phyloP scores from a whole-genome alignment of 2,329 filamentous ascomycete genomes.

The Leptosphaerulina australis region DNA sequence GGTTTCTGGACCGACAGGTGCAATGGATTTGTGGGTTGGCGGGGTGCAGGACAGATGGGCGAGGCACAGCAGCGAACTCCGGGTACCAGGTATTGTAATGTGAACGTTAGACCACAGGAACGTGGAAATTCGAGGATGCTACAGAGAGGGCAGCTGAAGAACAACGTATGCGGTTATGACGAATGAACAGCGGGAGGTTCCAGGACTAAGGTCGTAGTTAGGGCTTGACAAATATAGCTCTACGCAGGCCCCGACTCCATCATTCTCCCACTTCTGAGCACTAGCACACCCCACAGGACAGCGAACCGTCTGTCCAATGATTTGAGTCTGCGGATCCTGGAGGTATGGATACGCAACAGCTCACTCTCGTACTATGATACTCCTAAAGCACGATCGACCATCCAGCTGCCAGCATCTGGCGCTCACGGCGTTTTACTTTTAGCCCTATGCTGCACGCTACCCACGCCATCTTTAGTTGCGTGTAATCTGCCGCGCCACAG shows the following conservation, averaged over 20 bases:
- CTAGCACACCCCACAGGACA: slow-evolving; percentile 7
- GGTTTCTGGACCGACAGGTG: slow-evolving; percentile 22
- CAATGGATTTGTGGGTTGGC: slow-evolving; percentile 25
- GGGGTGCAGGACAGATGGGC: slow-evolving; percentile 16
- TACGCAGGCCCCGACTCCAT: slow-evolving; percentile 13
- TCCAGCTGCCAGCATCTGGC: slow-evolving; percentile 33
- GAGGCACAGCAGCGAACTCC: slow-evolving; percentile 22
- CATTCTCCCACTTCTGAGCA: slow-evolving; percentile 6
- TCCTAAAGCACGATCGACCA: slow-evolving; percentile 24
- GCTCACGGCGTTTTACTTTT: slow-evolving; percentile 23
- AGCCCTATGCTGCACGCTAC: slow-evolving; percentile 21
- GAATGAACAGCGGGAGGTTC: slow-evolving; percentile 8
- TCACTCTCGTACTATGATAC: slow-evolving; percentile 2
- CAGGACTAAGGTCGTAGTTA: no score
- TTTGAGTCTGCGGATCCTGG: not conserved
- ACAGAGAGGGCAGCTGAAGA: not conserved
- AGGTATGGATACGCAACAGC: slow-evolving; percentile 2
- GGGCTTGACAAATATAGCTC: slow-evolving; percentile 15
- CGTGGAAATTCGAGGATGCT: slow-evolving; percentile 10
- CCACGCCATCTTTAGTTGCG: slow-evolving; percentile 17
- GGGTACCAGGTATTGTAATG: slow-evolving; percentile 7
- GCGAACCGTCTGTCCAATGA: slow-evolving; percentile 8
- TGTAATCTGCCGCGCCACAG: slow-evolving; percentile 14
- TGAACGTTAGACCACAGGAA: slow-evolving; percentile 8
- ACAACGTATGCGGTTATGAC: slow-evolving; percentile 13